phyloP scores from a whole-genome alignment of 2,329 filamentous ascomycete species.

The Alternaria burnsii region DNA sequence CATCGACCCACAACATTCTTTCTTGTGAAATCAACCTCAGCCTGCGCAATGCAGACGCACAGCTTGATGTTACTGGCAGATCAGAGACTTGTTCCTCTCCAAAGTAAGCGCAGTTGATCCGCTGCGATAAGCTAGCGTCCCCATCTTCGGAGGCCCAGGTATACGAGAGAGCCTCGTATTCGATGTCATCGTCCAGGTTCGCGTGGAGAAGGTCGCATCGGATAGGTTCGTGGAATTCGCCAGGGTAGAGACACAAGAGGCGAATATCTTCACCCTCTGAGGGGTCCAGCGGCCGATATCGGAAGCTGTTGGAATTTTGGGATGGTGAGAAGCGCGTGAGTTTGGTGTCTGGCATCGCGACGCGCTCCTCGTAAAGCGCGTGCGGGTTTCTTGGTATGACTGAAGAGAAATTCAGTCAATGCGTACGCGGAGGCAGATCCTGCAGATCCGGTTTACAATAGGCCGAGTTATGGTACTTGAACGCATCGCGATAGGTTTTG shows the following conservation, averaged over 20 bases:
- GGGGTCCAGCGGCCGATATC: conserved; percentile 13
- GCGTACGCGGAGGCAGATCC: conserved; percentile 12
- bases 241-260: conserved; percentile 15
- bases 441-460: conserved; percentile 14
- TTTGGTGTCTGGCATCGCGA: conserved; percentile 12
- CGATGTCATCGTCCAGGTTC: conserved; percentile 14
- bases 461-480: conserved; percentile 10
- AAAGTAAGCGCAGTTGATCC: conserved; percentile 16
- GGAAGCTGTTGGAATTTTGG: conserved; percentile 5
- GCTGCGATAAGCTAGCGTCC: conserved; percentile 18
- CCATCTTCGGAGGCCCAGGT: conserved; percentile 29
- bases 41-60: conserved; percentile 21
- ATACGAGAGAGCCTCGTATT: conserved; percentile 36
- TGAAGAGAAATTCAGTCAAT: conserved; percentile 17
- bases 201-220: conserved; percentile 18
- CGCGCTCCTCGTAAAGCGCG: conserved; percentile 15
- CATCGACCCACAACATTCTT: conserved; percentile 26
- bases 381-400: conserved; percentile 14
- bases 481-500: conserved; percentile 10
- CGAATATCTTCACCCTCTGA: conserved; percentile 16
- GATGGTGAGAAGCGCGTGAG: not conserved
- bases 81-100: conserved; percentile 4
- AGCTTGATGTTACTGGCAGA: conserved; percentile 19
- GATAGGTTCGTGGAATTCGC: conserved; percentile 15
- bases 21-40: conserved; percentile 10